Evolutionary conservation across 2,329 filamentous ascomycete genomes (phyloP).

Genomic region (Monosporascus cannonballus): DNA sequence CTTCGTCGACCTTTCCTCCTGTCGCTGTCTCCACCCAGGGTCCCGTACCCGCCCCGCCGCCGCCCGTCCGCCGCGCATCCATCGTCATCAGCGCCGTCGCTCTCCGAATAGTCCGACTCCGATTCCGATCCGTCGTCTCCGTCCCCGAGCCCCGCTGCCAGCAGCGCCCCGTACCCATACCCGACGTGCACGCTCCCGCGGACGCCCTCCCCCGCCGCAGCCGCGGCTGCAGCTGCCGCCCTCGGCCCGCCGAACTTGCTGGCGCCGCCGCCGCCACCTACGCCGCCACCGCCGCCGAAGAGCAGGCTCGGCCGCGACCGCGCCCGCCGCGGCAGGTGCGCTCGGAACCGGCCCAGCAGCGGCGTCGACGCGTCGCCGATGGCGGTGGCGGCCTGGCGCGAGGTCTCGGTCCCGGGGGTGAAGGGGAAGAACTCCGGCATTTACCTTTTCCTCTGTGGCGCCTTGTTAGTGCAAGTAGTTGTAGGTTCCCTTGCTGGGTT

Average conservation of each 20-base stretch:
- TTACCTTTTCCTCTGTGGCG: too few relatives aligned
- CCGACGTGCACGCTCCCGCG: slow-evolving; percentile 51
- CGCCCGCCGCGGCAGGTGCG: slow-evolving; percentile 33
- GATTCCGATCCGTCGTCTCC: slow-evolving; percentile 25
- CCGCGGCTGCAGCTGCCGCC: slow-evolving; percentile 5
- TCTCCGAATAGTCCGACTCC: slow-evolving; percentile 10
- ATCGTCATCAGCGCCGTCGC: slow-evolving; percentile 26
- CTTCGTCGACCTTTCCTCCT: slow-evolving; percentile 19
- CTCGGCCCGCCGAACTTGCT: slow-evolving; percentile 10
- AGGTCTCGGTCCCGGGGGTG: slow-evolving; percentile 58
- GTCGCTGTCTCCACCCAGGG: slow-evolving; percentile 4
- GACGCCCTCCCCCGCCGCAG: slow-evolving; percentile 15
- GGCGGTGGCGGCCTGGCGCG: slow-evolving; percentile 34
- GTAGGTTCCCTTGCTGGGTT: neutral
- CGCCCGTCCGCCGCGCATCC: slow-evolving; percentile 18
- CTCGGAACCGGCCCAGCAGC: slow-evolving; percentile 59
- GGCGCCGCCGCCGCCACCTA: slow-evolving; percentile 5
- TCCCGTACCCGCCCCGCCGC: slow-evolving; percentile 22
- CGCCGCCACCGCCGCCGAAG: neutral
- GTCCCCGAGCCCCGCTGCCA: slow-evolving; percentile 35
- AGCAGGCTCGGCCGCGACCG: neutral
- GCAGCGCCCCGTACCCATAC: slow-evolving; percentile 51
- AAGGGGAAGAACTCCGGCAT: slow-evolving; percentile 65
- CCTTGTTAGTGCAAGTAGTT: neutral
- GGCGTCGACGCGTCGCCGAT: slow-evolving; percentile 47